Percentiles rank a stretch among this genome's conserved stretches.
Conservation (phyloP, 78 protist species). For the Bigelowiella natans region DNA sequence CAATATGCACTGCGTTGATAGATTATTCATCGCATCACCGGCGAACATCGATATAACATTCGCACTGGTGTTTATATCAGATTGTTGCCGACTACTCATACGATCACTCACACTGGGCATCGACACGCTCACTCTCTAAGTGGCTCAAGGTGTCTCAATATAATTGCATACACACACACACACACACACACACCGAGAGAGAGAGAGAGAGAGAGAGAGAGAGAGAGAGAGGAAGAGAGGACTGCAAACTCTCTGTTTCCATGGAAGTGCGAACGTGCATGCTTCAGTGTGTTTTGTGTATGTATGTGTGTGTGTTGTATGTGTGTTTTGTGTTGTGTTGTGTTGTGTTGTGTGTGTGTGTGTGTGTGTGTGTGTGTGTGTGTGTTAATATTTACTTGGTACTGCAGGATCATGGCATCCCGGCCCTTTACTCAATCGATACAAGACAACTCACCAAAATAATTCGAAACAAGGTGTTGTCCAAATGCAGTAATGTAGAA, state of each 20-base stretch:
- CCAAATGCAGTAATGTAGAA: no score
- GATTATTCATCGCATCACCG: not conserved
- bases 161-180: not conserved
- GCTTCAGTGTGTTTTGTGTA: not conserved
- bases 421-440: conserved; percentile 82
- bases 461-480: conserved; percentile 50
- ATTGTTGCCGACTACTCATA: conserved; percentile 59
- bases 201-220: not conserved
- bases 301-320: not conserved
- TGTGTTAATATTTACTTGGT: not conserved
- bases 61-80: not conserved
- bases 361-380: not conserved
- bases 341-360: not conserved
- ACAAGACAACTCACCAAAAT: conserved; percentile 81
- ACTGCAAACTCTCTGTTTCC: no score
- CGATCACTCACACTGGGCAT: conserved; percentile 82
- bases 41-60: not conserved
- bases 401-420: conserved; percentile 36
- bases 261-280: not conserved
- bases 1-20: no score
- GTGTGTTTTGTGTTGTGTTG: not conserved
- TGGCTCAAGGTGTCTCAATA: conserved; percentile 62
- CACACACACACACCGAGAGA: not conserved
- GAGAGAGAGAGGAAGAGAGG: no score
- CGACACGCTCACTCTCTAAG: conserved; percentile 54